Evolutionary conservation across 495 filamentous ascomycete species (phyloP).

Genomic region (Aspergillus cristatus): DNA sequence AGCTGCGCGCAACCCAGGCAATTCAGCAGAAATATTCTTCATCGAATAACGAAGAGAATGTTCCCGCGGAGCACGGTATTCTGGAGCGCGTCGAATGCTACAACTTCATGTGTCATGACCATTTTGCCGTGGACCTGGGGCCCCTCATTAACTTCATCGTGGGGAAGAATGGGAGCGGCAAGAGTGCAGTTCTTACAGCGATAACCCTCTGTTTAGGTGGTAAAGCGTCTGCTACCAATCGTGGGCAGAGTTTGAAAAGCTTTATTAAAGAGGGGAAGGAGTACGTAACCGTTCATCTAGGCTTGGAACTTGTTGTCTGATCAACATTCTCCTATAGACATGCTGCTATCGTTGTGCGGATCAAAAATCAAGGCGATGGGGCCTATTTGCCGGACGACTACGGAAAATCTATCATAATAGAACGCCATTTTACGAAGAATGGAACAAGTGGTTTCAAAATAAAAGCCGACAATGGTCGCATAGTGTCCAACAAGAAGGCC

Average conservation of each 20-base stretch:
- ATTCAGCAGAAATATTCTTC: constrained; percentile 50
- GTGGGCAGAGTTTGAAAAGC: constrained; percentile 80
- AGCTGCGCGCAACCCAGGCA: constrained; percentile 62
- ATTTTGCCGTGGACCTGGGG: constrained; percentile 70
- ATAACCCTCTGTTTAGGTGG: constrained; percentile 90
- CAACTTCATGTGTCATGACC: constrained; percentile 92
- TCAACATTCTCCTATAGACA: constrained; percentile 11
- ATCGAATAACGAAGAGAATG: constrained; percentile 51
- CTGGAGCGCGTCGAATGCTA: constrained; percentile 74
- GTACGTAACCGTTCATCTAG: constrained; percentile 22
- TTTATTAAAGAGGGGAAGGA: constrained; percentile 91
- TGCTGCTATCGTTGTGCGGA: constrained; percentile 59
- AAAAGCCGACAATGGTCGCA: constrained; percentile 60
- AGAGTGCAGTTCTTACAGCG: constrained; percentile 92
- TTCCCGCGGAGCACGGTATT: constrained; percentile 72
- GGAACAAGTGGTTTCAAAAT: constrained; percentile 79
- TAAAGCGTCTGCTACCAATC: constrained; percentile 90
- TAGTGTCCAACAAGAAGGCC: constrained; percentile 70
- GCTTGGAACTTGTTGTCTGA: constrained; percentile 10
- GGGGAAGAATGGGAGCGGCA: constrained; percentile 97
- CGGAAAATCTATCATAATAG: constrained; percentile 79
- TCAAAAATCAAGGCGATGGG: constrained; percentile 82
- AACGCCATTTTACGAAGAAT: constrained; percentile 74
- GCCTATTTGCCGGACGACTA: constrained; percentile 77
- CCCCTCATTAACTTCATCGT: constrained; percentile 97